Conservation (phyloP, 768 basidiomycete species). For the Tricholoma bakamatsutake region DNA sequence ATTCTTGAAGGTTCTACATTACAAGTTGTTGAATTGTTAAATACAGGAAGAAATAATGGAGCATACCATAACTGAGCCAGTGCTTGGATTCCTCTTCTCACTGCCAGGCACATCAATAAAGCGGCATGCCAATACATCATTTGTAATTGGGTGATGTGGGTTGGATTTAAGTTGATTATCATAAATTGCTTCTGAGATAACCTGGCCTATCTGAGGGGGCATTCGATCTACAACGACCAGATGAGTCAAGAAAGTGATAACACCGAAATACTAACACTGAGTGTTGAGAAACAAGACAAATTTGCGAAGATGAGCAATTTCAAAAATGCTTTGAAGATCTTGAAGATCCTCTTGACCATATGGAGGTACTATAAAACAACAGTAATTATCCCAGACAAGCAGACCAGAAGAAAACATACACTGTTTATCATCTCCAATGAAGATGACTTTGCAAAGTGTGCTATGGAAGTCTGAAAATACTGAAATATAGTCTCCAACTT, state of each 20-base stretch:
- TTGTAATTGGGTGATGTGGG: slow-evolving; percentile 42
- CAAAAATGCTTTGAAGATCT: slow-evolving; percentile 72
- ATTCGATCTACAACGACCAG: slow-evolving; percentile 62
- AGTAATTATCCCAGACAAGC: slow-evolving; percentile 4
- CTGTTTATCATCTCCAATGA: slow-evolving; percentile 66
- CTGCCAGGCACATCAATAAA: slow-evolving; percentile 55
- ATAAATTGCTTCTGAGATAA: slow-evolving; percentile 69
- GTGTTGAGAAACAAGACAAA: slow-evolving; percentile 55
- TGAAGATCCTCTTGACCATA: slow-evolving; percentile 66
- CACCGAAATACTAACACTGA: slow-evolving; percentile 51
- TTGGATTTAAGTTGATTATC: slow-evolving; percentile 50
- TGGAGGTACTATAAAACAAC: slow-evolving; percentile 57
- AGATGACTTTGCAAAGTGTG: slow-evolving; percentile 46
- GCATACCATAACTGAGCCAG: slow-evolving; percentile 31
- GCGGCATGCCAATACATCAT: slow-evolving; percentile 42
- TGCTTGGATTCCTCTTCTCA: slow-evolving; percentile 22
- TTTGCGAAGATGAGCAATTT: slow-evolving; percentile 52
- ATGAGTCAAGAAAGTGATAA: slow-evolving; percentile 4
- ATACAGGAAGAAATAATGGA: slow-evolving; percentile 2
- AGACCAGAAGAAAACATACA: slow-evolving; percentile 27
- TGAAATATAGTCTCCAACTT: slow-evolving; percentile 46
- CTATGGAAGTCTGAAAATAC: slow-evolving; percentile 31
- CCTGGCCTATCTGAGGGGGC: slow-evolving; percentile 72
- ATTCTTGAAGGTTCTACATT: slow-evolving; percentile 56
- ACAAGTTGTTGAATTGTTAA: slow-evolving; percentile 2